Conservation (phyloP, 2,329 filamentous ascomycete genomes). For the Xylaria polymorpha region DNA sequence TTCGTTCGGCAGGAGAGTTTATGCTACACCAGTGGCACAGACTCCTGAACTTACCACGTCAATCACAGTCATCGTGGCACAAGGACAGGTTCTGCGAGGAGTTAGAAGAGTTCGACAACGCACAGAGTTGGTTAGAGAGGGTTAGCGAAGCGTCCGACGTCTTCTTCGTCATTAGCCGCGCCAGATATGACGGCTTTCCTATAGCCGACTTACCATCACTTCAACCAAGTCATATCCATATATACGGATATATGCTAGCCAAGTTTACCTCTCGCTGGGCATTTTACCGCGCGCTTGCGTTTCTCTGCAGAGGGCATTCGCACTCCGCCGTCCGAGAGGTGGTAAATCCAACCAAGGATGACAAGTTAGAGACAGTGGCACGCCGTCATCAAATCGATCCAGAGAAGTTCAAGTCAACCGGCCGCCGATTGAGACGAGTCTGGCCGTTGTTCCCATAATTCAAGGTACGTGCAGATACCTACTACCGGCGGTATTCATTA, state of each 20-base stretch:
- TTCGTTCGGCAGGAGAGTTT: neutral
- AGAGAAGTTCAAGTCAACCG: slow-evolving; percentile 48
- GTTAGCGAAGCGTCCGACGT: slow-evolving; percentile 60
- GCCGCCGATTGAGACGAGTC: slow-evolving; percentile 29
- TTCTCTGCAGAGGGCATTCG: slow-evolving; percentile 46
- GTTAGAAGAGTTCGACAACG: slow-evolving; percentile 51
- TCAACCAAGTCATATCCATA: slow-evolving; percentile 38
- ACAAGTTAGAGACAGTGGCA: slow-evolving; percentile 53
- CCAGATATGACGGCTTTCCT: slow-evolving; percentile 45
- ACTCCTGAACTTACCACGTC: slow-evolving; percentile 46
- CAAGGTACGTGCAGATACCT: slow-evolving; percentile 6
- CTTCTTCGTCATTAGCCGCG: slow-evolving; percentile 55
- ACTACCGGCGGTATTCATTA: too few species aligned
- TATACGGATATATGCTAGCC: slow-evolving; percentile 57
- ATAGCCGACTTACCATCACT: slow-evolving; percentile 48
- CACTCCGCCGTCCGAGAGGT: slow-evolving; percentile 54
- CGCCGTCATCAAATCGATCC: slow-evolving; percentile 53
- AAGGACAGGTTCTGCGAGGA: slow-evolving; percentile 55
- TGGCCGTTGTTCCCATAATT: slow-evolving; percentile 30
- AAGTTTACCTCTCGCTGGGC: slow-evolving; percentile 57
- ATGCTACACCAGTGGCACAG: slow-evolving; percentile 34
- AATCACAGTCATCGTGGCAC: slow-evolving; percentile 54
- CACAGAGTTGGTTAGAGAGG: slow-evolving; percentile 47
- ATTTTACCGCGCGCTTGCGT: slow-evolving; percentile 55
- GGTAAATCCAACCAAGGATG: slow-evolving; percentile 56